Base-by-base conservation (phyloP, 179 eudicot species). In the Camellia oleifera region DNA sequence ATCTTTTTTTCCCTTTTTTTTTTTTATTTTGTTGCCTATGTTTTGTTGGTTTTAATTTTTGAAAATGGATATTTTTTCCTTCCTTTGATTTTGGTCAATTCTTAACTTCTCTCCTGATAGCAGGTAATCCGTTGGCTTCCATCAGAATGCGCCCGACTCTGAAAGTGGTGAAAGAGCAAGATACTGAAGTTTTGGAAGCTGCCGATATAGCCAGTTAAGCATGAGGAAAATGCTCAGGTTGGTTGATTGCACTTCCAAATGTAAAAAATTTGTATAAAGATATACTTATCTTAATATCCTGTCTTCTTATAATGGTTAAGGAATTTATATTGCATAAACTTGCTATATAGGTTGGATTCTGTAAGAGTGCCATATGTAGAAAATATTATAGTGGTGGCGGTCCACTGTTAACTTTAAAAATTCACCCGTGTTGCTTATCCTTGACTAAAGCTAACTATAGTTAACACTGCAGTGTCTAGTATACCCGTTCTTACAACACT, bases 21-120 rank as follows among this genome's bases (percentile, higher is more conserved):
- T 32, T 32, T 32, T 32, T 32, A 1, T 32, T 32, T 32, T 1
- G 40, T 32, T 32, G 40, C 40, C 40, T 32, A 32, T 32, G 40
- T 32, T 32, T 32, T 32, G 40, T 32, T 32, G 40, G 40, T 32
- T 32, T 32, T 32, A 32, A 32, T 32, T 32, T 32, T 1, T 32
- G 40, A 32, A 32, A 32, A 32, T 32, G 40, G 40, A 32, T 52
- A 72, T 52, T 45, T 42, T 72, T 20, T 72, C 80, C 97, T 97
- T 71, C 5, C 58, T 8, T 3, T 48, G 17, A 20, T 32, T 32
- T 32, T 15, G 60, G 75, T 13, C n/a, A 50, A 20, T 50, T 32
- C 75, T 18, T 72, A 0, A 72, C n/a, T 54, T 72, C 5, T 23
- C 20, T 52, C 18, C 23, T 18, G 6, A 45, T 17, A 50, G 63